Base-by-base conservation (phyloP, 2,329 filamentous ascomycete species). In the Torrubiella hemipterigena region DNA sequence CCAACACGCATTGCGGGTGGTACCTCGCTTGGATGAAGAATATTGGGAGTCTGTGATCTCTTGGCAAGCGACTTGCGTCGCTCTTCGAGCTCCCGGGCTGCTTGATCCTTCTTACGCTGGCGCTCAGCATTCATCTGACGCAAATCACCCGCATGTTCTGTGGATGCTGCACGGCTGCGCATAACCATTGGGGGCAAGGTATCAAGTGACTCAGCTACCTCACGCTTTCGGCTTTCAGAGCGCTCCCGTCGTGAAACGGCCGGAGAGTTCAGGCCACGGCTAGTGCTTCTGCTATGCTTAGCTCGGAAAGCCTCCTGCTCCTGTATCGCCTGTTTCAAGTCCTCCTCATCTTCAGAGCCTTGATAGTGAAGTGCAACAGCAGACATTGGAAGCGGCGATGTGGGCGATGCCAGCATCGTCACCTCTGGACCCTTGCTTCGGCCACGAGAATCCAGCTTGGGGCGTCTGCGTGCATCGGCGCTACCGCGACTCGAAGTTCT, bases 31-130 rank as follows among this genome's bases (percentile, higher is more conserved):
- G 87, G 87, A 41, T 86, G 77, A 5, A 83, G 77, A 38, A 95
- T 93, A 0, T 75, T 62, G 1, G 85, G 85, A 3, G 78, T 84
- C 16, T 81, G 82, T 4, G 85, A 81, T 30, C 85, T 73, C 33
- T 83, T 73, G 14, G 82, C 84, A 17, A 93, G 65, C 11, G 89
- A 95, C 48, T 82, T 74, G 35, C 89, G 77, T 17, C 89, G 76
- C 46, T 91, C 83, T 54, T 95, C 87, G 1, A 96, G 70, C 54
- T 95, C 87, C 29, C 81, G 77, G 7, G 86, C 85, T 8, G 81
- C 81, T 29, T 76, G 63, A 41, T 85, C 81, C 55, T 79, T 83
- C 55, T 78, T 81, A 29, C 68, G 57, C 37, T 73, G 70, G 28
- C 72, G 63, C 37, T 81, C 76, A 20, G 73, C 66, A 43, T 65